A percentile compares a stretch with the other conserved stretches of the same genome.
Evolutionary conservation across 495 filamentous ascomycete genomes (phyloP).

Genomic region (Penicillium lagena): DNA sequence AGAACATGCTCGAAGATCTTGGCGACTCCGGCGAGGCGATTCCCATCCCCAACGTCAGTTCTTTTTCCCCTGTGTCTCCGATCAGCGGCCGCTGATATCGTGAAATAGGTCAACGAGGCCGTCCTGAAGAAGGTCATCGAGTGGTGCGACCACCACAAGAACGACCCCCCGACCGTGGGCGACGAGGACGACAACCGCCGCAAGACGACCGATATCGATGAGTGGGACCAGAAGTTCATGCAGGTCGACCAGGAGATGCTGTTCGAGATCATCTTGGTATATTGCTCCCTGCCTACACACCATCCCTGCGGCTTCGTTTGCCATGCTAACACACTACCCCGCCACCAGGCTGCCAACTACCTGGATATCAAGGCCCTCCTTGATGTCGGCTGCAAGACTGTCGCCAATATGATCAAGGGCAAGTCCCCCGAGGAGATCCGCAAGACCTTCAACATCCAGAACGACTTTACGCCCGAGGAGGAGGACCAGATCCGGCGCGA

Average conservation of each 20-base stretch:
- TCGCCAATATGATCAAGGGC: constrained; percentile 71
- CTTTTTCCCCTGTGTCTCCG: neutral
- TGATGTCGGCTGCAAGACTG: constrained; percentile 62
- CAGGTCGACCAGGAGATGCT: constrained; percentile 99
- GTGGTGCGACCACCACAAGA: constrained; percentile 93
- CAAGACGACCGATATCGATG: constrained; percentile 97
- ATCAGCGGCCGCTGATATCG: neutral
- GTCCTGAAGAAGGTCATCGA: constrained; percentile 94
- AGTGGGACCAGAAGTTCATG: constrained; percentile 99
- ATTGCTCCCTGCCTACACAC: constrained; percentile 29
- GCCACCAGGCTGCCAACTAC: constrained; percentile 62
- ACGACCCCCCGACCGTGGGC: constrained; percentile 71
- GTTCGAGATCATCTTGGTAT: constrained; percentile 95
- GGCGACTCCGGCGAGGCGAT: constrained; percentile 63
- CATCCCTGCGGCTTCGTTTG: neutral
- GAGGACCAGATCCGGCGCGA: constrained; percentile 67
- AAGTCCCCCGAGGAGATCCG: constrained; percentile 70
- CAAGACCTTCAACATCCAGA: constrained; percentile 70
- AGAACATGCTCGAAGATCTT: constrained; percentile 95
- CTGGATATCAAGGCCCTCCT: constrained; percentile 66
- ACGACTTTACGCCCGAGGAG: constrained; percentile 71
- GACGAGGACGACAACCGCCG: constrained; percentile 93
- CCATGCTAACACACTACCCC: neutral
- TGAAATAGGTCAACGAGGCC: constrained; percentile 74
- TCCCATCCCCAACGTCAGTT: constrained; percentile 81